Evolutionary conservation across 2,329 filamentous ascomycete genomes (phyloP).

Genomic region (Neoarthrinium moseri): DNA sequence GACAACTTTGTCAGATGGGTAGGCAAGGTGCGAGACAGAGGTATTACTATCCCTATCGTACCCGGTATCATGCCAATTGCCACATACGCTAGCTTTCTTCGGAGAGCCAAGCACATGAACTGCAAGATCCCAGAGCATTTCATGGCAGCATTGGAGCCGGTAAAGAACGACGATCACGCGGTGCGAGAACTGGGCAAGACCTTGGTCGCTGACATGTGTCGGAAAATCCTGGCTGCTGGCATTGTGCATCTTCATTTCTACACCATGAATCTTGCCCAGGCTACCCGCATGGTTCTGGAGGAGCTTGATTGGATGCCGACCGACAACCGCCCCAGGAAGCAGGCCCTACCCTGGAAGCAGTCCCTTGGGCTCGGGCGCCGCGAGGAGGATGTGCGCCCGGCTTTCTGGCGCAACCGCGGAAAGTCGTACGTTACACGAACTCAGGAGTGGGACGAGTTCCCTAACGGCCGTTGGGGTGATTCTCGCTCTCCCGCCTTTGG

Average conservation of each 20-base stretch:
- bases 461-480: constrained; percentile 98
- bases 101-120: constrained; percentile 88
- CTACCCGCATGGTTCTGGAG: constrained; percentile 90
- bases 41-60: constrained; percentile 81
- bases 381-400: constrained; percentile 92
- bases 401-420: constrained; percentile 98
- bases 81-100: constrained; percentile 89
- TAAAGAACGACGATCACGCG: constrained; percentile 95
- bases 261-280: constrained; percentile 97
- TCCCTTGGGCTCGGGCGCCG: constrained; percentile 86
- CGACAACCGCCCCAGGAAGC: constrained; percentile 74
- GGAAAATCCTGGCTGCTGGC: constrained; percentile 76
- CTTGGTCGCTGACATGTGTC: constrained; percentile 86
- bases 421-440: constrained; percentile 94
- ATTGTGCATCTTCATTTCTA: constrained; percentile 95
- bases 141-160: constrained; percentile 79
- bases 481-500: constrained; percentile 94
- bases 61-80: constrained; percentile 94
- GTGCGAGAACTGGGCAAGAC: constrained; percentile 87
- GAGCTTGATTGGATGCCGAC: constrained; percentile 82
- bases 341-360: constrained; percentile 93
- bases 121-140: constrained; percentile 79
- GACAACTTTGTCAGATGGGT: constrained; percentile 96
- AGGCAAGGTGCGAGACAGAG: constrained; percentile 76
- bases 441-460: constrained; percentile 98